phyloP scores from a whole-genome alignment of 306 rosid species.

The Glycine tomentella region DNA sequence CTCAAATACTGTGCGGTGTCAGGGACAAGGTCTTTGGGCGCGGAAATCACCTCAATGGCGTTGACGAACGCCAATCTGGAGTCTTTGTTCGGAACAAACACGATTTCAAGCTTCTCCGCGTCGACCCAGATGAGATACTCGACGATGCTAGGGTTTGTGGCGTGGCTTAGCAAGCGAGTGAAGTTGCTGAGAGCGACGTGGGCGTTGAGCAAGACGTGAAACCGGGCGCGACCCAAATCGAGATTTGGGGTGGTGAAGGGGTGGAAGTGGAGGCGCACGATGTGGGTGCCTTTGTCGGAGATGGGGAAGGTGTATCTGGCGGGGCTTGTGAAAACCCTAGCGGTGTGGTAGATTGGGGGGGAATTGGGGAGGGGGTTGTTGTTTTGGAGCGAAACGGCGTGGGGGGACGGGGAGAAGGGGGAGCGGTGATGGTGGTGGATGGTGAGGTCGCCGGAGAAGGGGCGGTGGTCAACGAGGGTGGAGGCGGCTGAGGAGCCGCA shows the following conservation, averaged over 20 bases:
- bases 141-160: slow-evolving; percentile 52
- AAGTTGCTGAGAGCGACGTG: slow-evolving; percentile 62
- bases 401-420: slow-evolving; percentile 42
- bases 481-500: slow-evolving; percentile 69
- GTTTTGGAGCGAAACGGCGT: slow-evolving; percentile 53
- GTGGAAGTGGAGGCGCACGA: slow-evolving; percentile 86
- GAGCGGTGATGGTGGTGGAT: slow-evolving; percentile 19
- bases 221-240: slow-evolving; percentile 60
- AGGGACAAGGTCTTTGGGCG: slow-evolving; percentile 84
- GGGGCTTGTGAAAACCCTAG: slow-evolving; percentile 72
- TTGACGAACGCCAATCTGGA: slow-evolving; percentile 77
- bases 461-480: slow-evolving; percentile 67
- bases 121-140: slow-evolving; percentile 73
- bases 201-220: slow-evolving; percentile 71
- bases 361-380: slow-evolving; percentile 47
- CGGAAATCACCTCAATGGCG: slow-evolving; percentile 94
- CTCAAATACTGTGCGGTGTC: slow-evolving; percentile 61
- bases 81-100: slow-evolving; percentile 63
- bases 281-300: slow-evolving; percentile 72
- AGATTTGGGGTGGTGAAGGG: slow-evolving; percentile 54
- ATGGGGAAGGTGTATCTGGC: slow-evolving; percentile 68
- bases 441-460: slow-evolving; percentile 63
- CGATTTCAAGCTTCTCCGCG: slow-evolving; percentile 58
- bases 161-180: slow-evolving; percentile 20
- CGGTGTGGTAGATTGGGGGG: slow-evolving; percentile 66